Base-by-base conservation (phyloP, 768 basidiomycete species). In the Suillus spraguei region DNA sequence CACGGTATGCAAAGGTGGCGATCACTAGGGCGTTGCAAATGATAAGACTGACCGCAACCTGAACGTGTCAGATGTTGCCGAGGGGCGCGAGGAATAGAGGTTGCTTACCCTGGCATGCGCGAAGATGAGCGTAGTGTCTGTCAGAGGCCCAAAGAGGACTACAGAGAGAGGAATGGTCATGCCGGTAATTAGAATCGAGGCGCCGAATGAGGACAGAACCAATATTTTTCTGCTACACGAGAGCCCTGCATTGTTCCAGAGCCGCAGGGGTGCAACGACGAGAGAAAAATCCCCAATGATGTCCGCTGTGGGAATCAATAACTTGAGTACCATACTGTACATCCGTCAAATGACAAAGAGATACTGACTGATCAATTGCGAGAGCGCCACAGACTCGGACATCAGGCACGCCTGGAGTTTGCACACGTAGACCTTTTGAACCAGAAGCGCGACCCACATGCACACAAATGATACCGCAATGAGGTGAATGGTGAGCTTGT, bases 21-120 rank as follows among this genome's bases (percentile, higher is more conserved):
- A 74, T 64, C 44, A 76, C 74, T 50, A 74, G 62, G n/a, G 69
- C 60, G 22, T 72, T 73, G 64, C 73, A 75, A 5, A 74, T 62
- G 42, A 76, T 58, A 32, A 71, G 47, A 5, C 72, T 64, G 24
- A 71, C 55, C 6, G 74, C 70, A 8, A 68, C 36, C 72, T 72
- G 28, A 28, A 24, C 10, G 4, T 24, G 11, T 58, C 17, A 39
- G 24, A 36, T 17, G 3, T 28, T 44, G 28, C 36, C 20, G 28
- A 35, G 59, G 22, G 35, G 20, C 35, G 35, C 35, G 10, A 60
- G 17, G 13, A 47, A 20, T 13, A 10, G 53, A 64, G 44, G 14
- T 5, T 14, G 11, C 22, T 50, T 36, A 64, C 65, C 52, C 69
- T 71, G 62, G 74, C 60, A 13, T 74, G 69, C 13, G 62, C 73